These are phyloP conservation scores for Symbiodinium natans DNA, from an alignment of 73 alveolate species.

Conservation along the genomic window DNA sequence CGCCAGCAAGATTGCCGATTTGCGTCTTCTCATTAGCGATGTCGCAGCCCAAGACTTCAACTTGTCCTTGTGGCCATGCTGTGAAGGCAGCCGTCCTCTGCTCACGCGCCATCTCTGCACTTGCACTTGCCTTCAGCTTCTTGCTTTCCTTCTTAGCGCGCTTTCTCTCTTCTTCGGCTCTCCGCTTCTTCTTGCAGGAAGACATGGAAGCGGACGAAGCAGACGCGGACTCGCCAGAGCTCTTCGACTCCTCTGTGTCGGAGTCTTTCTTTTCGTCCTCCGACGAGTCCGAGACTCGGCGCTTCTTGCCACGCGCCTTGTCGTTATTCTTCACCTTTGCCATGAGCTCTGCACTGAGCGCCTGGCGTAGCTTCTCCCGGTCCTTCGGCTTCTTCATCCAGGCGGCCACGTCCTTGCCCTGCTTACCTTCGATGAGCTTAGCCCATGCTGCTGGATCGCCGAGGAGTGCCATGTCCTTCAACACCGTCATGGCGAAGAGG, in stretches of 20 bases:
- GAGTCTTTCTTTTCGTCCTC: background rate
- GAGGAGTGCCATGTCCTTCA: conserved; percentile 30
- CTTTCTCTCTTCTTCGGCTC: too few species aligned
- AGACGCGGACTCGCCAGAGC: too few species aligned
- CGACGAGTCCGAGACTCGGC: background rate
- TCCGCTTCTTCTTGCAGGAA: too few species aligned
- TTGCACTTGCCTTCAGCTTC: background rate
- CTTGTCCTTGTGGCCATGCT: background rate
- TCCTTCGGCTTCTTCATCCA: conserved; percentile 5
- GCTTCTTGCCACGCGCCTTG: background rate
- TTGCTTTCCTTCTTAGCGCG: background rate
- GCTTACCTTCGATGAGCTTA: background rate
- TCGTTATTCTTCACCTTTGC: background rate
- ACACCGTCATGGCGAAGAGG: conserved; percentile 22
- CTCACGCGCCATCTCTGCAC: background rate
- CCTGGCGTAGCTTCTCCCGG: background rate
- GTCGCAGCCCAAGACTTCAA: background rate
- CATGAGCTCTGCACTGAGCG: conserved; percentile 27
- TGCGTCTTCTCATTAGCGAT: background rate
- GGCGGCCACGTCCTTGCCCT: background rate
- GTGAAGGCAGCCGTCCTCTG: background rate
- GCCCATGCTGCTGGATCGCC: background rate
- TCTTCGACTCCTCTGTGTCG: too few species aligned
- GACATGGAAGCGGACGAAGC: too few species aligned
- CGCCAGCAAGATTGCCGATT: background rate